Evolutionary conservation across 495 filamentous ascomycete genomes (phyloP).

Genomic region (Recurvomyces mirabilis): DNA sequence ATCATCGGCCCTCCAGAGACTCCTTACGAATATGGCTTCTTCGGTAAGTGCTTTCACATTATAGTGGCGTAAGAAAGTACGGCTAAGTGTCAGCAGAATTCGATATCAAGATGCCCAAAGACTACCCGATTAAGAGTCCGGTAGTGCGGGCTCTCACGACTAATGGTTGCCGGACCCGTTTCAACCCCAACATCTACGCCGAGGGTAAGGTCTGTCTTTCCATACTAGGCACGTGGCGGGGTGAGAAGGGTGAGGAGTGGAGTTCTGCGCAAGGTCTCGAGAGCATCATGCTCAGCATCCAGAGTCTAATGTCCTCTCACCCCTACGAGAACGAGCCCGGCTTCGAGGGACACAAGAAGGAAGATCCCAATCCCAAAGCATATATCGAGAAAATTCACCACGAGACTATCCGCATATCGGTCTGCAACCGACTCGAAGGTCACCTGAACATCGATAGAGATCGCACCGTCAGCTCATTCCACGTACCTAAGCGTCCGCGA

Average conservation of each 20-base stretch:
- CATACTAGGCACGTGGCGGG: conserved; percentile 76
- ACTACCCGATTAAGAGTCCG: conserved; percentile 81
- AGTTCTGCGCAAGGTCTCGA: conserved; percentile 91
- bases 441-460: conserved; percentile 50
- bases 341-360: conserved; percentile 59
- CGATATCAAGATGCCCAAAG: conserved; percentile 35
- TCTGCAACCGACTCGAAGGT: conserved; percentile 75
- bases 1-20: conserved; percentile 91
- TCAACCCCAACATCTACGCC: conserved; percentile 96
- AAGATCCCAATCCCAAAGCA: conserved; percentile 55
- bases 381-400: conserved; percentile 93
- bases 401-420: conserved; percentile 75
- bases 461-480: not conserved
- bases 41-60: conserved; percentile 38
- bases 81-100: conserved; percentile 19
- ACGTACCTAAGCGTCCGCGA: conserved; percentile 1
- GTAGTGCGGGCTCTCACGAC: conserved; percentile 67
- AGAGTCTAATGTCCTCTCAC: conserved; percentile 86
- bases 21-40: conserved; percentile 95
- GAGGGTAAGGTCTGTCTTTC: conserved; percentile 86
- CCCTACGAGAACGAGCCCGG: conserved; percentile 96
- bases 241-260: conserved; percentile 84
- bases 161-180: conserved; percentile 73
- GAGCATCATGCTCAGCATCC: conserved; percentile 88
- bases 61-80: not conserved